Evolutionary conservation across 495 filamentous ascomycete species (phyloP).

Genomic region (Poronia punctata): DNA sequence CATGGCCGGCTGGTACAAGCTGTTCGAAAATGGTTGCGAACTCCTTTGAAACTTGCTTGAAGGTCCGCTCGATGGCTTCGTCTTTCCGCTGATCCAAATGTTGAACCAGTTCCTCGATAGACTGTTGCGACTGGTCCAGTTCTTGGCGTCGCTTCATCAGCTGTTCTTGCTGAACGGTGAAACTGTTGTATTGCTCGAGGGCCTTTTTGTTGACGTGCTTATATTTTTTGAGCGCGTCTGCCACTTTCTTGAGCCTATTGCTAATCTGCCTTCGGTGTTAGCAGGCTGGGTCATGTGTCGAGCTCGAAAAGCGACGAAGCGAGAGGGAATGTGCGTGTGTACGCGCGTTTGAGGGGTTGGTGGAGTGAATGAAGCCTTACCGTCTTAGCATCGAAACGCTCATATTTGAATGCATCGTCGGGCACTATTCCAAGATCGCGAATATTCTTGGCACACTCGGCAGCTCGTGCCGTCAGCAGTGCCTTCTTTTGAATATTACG

Average conservation of each 20-base stretch:
- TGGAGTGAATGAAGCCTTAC: conserved; percentile 31
- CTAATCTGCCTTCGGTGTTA: conserved; percentile 49
- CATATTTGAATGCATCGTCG: conserved; percentile 90
- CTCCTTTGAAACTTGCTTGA: conserved; percentile 92
- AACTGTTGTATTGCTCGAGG: conserved; percentile 96
- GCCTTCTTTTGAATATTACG: conserved; percentile 84
- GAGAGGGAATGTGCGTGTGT: conserved; percentile 5
- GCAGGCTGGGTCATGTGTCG: conserved; percentile 1
- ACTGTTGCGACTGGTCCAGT: conserved; percentile 71
- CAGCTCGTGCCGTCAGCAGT: conserved; percentile 63
- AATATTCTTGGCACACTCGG: conserved; percentile 79
- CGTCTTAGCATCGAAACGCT: conserved; percentile 66
- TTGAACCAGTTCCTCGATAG: conserved; percentile 85
- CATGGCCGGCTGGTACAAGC: conserved; percentile 88
- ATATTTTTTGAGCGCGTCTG: conserved; percentile 91
- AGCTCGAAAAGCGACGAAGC: too few relatives aligned
- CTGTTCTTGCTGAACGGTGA: conserved; percentile 82
- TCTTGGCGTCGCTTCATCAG: conserved; percentile 76
- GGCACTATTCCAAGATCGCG: conserved; percentile 88
- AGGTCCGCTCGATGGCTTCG: conserved; percentile 91
- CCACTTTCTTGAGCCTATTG: conserved; percentile 85
- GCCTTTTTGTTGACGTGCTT: conserved; percentile 99
- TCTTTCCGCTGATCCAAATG: conserved; percentile 94
- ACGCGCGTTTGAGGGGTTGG: background rate
- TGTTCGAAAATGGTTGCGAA: conserved; percentile 91